phyloP scores from a whole-genome alignment of 2,329 filamentous ascomycete species.

The Ophiostoma australiae region DNA sequence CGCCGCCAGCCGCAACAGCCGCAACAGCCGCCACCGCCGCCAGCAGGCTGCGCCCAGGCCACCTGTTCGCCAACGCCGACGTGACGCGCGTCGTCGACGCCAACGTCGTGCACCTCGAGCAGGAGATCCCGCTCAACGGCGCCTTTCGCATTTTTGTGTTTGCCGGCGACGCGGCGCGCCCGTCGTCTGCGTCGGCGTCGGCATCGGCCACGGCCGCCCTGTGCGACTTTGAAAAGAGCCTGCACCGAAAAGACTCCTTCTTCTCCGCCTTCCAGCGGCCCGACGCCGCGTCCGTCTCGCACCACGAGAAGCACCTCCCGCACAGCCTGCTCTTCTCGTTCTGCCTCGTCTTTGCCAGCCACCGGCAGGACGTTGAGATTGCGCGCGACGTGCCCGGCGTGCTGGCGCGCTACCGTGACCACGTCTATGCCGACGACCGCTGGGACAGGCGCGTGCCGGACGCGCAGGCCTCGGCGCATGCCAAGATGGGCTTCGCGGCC shows the following conservation, averaged over 20 bases:
- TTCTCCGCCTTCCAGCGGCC: conserved; percentile 59
- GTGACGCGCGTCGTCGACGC: conserved; percentile 85
- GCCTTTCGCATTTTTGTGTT: conserved; percentile 84
- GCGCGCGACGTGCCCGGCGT: conserved; percentile 62
- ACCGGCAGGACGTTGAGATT: conserved; percentile 67
- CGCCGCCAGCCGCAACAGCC: conserved; percentile 35
- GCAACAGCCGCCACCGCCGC: conserved; percentile 33
- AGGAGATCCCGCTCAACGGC: conserved; percentile 83
- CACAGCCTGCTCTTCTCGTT: conserved; percentile 79
- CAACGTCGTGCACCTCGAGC: conserved; percentile 85
- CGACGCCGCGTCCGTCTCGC: conserved; percentile 59
- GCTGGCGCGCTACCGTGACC: conserved; percentile 70
- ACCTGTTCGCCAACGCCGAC: conserved; percentile 69
- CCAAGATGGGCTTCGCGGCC: conserved; percentile 76
- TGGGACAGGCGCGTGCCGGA: conserved; percentile 65
- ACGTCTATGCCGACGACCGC: conserved; percentile 82
- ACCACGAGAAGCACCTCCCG: conserved; percentile 79
- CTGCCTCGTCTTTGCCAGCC: conserved; percentile 67
- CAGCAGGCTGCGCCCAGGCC: conserved; percentile 65
- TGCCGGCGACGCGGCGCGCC: conserved; percentile 60
- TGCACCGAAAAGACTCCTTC: conserved; percentile 66
- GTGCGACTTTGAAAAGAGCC: conserved; percentile 60
- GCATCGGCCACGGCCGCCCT: conserved; percentile 55
- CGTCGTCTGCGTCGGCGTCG: not conserved
- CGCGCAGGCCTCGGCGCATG: conserved; percentile 70